phyloP scores from a whole-genome alignment of 345 rosid genomes.

The Lepidium aucheri region DNA sequence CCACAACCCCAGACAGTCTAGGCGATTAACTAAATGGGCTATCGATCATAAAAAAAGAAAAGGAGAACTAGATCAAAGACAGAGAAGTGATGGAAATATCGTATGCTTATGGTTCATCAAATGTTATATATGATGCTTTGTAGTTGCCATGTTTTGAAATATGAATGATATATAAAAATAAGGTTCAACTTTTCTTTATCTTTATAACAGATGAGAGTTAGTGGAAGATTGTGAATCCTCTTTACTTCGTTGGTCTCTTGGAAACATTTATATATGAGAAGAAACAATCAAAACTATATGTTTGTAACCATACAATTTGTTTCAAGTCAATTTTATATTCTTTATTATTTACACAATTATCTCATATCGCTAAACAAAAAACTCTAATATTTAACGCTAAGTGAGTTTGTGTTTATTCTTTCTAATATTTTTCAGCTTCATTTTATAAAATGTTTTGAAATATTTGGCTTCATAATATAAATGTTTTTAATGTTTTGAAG shows the following conservation, averaged over 20 bases:
- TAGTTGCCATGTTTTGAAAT: not conserved
- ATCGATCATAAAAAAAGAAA: not conserved
- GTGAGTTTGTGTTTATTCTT: not conserved
- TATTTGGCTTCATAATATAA: too few relatives aligned
- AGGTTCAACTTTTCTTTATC: not conserved
- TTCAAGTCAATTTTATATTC: not conserved
- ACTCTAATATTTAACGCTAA: too few relatives aligned
- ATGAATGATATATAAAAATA: not conserved
- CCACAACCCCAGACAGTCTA: too few relatives aligned
- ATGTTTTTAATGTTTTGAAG: too few relatives aligned
- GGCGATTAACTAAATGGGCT: too few relatives aligned
- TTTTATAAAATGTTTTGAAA: too few relatives aligned
- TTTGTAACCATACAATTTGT: not conserved
- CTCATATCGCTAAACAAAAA: not conserved
- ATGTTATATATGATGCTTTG: not conserved
- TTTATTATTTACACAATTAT: not conserved
- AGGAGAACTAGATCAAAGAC: not conserved
- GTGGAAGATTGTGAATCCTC: conserved; percentile 2
- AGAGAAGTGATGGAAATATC: not conserved
- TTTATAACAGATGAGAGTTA: not conserved
- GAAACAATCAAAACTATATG: not conserved
- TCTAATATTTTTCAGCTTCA: not conserved
- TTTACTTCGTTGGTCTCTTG: not conserved
- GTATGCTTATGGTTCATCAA: not conserved
- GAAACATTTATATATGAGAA: not conserved